Base-by-base conservation (phyloP, 2,329 filamentous ascomycete species). In the Fusarium avenaceum region DNA sequence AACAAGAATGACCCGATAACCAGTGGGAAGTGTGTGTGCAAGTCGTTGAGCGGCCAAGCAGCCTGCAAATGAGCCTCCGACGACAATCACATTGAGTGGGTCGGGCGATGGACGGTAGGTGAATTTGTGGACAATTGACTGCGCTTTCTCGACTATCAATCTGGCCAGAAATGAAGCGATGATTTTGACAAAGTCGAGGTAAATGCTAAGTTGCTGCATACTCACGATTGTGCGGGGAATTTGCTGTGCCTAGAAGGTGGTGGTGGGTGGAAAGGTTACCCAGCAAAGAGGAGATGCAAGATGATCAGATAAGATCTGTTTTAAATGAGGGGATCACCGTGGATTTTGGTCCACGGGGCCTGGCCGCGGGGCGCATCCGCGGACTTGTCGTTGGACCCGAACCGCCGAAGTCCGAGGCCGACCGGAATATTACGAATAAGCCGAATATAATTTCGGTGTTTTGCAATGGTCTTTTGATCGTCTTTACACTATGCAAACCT, bases 51-150 rank as follows among this genome's bases (percentile, higher is more conserved):
- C 65, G 17, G 65, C 15, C 9, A 66, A 22, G 3, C 45, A 42
- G 3, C 68, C 68, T 0, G 61, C 67, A 20, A 66, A 71, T 2
- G 68, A 71, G 0, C 68, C 68, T 3, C 68, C 68, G 0, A 71
- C 26, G 0, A 71, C 54, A 4, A 69, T 26, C 0, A 71, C 65
- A 22, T 66, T 70, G 19, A 42, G 68, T 0, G 68, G 48, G 3
- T 63, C 32, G 2, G 46, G 11, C 3, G 42, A 51, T 1, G 43
- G 17, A 13, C 57, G 57, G 8, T 71, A 71, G 0, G 64, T 69
- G 7, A 57, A 48, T 5, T 14, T 53, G 20, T 71, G 68, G 3
- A 66, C 1, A 2, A 66, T 24, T 0, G 67, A 24, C 0, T 56
- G 26, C 3, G 32, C 53, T 9, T 48, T 54, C 2, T 65, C 45